These are phyloP conservation scores for Pharus latifolius DNA, from an alignment of 176 grass and related monocot genomes.

Conservation along the genomic window DNA sequence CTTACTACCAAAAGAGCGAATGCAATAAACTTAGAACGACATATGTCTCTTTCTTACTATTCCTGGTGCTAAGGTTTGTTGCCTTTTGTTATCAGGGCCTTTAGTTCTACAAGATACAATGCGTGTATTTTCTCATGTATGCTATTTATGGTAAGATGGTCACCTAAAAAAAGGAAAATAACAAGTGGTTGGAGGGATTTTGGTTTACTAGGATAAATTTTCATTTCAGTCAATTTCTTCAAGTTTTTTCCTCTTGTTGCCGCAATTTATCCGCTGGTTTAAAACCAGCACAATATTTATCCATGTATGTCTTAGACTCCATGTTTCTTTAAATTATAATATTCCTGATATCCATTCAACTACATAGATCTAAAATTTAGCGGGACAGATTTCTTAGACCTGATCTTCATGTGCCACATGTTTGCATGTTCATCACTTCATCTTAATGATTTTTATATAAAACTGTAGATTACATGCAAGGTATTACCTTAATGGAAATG, in stretches of 20 bases:
- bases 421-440: background rate
- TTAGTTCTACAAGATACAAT: background rate
- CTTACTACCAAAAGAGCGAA: background rate
- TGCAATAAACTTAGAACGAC: background rate
- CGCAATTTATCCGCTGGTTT: background rate
- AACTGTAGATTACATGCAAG: background rate
- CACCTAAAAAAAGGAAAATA: background rate
- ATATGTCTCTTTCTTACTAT: background rate
- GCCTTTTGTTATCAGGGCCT: background rate
- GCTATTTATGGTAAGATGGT: background rate
- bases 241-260: background rate
- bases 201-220: background rate
- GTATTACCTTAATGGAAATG: background rate
- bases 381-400: background rate
- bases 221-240: background rate
- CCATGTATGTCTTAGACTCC: background rate
- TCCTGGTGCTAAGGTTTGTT: background rate
- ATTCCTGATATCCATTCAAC: background rate
- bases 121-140: slow-evolving; percentile 3
- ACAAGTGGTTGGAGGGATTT: background rate
- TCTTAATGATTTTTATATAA: background rate
- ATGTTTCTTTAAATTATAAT: background rate
- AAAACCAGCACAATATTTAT: background rate
- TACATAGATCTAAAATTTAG: background rate
- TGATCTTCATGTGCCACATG: background rate